These are phyloP conservation scores for Yarrowia hollandica DNA, from an alignment of 805 yeast species.

Conservation along the genomic window DNA sequence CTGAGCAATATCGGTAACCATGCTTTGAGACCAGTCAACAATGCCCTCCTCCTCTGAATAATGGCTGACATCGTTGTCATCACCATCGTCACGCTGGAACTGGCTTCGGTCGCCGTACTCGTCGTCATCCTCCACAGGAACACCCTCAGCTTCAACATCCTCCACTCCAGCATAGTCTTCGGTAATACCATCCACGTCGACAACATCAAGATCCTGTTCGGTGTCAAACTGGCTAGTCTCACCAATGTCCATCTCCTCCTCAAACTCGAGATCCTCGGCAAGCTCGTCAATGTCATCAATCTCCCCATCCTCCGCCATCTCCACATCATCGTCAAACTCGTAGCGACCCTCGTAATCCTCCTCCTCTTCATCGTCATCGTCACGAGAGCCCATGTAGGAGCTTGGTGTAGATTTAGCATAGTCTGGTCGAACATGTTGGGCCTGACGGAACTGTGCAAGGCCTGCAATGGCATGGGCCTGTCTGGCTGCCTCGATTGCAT, in stretches of 20 bases:
- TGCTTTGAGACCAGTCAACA: neutral
- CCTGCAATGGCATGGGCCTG: too few species aligned
- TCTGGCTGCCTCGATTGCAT: too few species aligned
- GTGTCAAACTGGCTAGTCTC: conserved; percentile 8
- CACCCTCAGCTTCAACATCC: conserved; percentile 25
- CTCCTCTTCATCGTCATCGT: conserved; percentile 27
- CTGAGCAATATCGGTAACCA: neutral
- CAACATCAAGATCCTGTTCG: conserved; percentile 28
- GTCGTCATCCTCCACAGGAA: conserved; percentile 26
- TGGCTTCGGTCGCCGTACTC: conserved; percentile 2
- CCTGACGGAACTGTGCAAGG: too few species aligned
- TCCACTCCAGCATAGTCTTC: conserved; percentile 25
- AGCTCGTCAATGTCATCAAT: neutral
- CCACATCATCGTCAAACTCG: conserved; percentile 19
- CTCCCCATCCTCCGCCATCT: neutral
- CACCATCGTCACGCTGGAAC: neutral
- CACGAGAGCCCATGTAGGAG: conserved; percentile 22
- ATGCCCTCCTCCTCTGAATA: conserved; percentile 1
- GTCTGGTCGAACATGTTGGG: neutral
- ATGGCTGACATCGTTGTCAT: neutral
- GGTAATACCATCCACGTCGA: conserved; percentile 5
- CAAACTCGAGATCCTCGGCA: conserved; percentile 14
- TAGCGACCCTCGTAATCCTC: conserved; percentile 27
- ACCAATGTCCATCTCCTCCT: conserved; percentile 28
- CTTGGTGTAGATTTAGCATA: conserved; percentile 8